These are phyloP conservation scores for Immersiporthe knoxdaviesiana DNA, from an alignment of 2,329 filamentous ascomycete species.

Conservation along the genomic window DNA sequence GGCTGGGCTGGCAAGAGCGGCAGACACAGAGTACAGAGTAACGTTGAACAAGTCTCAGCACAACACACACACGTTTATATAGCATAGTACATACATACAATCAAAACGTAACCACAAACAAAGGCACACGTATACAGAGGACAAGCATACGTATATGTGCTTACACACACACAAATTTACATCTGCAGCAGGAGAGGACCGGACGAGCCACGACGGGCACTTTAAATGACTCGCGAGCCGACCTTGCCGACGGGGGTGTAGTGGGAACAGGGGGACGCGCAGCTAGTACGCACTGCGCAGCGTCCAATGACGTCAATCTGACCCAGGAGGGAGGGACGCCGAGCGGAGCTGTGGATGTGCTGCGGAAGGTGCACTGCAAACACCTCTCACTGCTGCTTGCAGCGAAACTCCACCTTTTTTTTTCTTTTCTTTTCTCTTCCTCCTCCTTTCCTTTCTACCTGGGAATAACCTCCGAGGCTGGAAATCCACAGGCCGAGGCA, in stretches of 20 bases:
- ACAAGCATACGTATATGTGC: too few relatives aligned
- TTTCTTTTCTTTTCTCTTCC: too few relatives aligned
- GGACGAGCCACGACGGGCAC: background rate
- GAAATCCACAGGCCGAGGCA: background rate
- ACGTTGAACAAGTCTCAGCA: background rate
- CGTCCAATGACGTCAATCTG: background rate
- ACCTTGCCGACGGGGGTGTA: constrained; percentile 5
- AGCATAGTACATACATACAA: too few relatives aligned
- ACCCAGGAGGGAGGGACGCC: constrained; percentile 3
- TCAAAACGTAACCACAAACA: too few relatives aligned
- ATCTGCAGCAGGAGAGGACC: background rate
- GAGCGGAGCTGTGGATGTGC: background rate
- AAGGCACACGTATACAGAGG: background rate
- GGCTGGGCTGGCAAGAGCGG: too few relatives aligned
- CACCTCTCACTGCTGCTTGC: background rate
- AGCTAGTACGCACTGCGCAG: background rate
- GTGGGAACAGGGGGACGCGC: background rate
- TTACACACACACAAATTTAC: too few relatives aligned
- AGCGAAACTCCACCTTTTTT: background rate
- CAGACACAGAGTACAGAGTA: background rate
- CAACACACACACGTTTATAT: background rate
- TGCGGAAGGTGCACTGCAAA: background rate
- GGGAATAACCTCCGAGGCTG: background rate
- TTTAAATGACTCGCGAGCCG: constrained; percentile 6
- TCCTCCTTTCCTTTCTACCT: background rate